phyloP scores from a whole-genome alignment of 2,329 filamentous ascomycete genomes.

The Fusarium sp. region DNA sequence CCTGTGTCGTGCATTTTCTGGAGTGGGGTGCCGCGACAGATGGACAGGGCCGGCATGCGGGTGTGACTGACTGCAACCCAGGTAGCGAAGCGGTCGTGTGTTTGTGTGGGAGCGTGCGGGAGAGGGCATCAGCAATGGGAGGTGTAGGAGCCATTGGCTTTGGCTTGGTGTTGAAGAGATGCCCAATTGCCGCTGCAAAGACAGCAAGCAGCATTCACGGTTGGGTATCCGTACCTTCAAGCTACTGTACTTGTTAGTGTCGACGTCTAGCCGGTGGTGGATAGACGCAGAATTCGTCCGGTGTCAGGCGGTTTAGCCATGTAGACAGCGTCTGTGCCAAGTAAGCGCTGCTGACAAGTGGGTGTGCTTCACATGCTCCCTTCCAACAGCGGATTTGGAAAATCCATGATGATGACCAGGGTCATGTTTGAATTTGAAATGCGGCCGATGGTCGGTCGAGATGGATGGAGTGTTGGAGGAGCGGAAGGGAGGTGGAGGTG shows the following conservation, averaged over 20 bases:
- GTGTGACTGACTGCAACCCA: conserved; percentile 23
- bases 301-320: conserved; percentile 13
- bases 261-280: conserved; percentile 15
- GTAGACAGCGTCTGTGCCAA: background rate
- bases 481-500: conserved; percentile 19
- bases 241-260: conserved; percentile 5
- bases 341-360: conserved; percentile 1
- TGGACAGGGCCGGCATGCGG: conserved; percentile 32
- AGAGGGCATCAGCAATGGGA: background rate
- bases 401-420: conserved; percentile 32
- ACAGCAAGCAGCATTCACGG: background rate
- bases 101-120: background rate
- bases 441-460: conserved; percentile 5
- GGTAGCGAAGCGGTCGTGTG: background rate
- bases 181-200: background rate
- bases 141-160: background rate
- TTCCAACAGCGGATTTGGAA: conserved; percentile 23
- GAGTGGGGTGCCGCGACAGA: conserved; percentile 15
- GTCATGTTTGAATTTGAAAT: conserved; percentile 19
- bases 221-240: conserved; percentile 18
- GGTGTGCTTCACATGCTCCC: conserved; percentile 18
- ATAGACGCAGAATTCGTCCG: conserved; percentile 15
- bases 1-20: conserved; percentile 43
- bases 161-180: background rate
- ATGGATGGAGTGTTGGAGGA: conserved; percentile 7